phyloP scores from a whole-genome alignment of 2,329 filamentous ascomycete species.

The Hirsutella rhossiliensis region DNA sequence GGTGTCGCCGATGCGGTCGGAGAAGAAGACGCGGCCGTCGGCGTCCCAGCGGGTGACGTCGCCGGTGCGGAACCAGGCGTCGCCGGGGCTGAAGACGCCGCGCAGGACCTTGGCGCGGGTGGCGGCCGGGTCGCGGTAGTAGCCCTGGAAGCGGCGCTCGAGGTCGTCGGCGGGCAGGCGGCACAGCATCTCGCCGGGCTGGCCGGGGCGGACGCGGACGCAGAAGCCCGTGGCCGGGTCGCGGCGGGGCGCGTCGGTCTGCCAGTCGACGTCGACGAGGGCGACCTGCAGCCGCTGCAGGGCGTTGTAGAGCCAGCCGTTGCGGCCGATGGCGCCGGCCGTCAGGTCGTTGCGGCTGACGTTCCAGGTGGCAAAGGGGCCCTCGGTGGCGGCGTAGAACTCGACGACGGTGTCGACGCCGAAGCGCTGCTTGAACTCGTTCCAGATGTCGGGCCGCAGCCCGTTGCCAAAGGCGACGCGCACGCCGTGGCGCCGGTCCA shows the following conservation, averaged over 20 bases:
- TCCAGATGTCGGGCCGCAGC: constrained; percentile 76
- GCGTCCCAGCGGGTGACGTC: constrained; percentile 62
- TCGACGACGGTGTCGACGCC: constrained; percentile 62
- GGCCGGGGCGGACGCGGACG: constrained; percentile 40
- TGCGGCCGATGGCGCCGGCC: constrained; percentile 67
- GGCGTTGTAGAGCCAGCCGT: constrained; percentile 47
- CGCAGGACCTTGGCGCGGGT: constrained; percentile 63
- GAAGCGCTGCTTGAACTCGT: constrained; percentile 70
- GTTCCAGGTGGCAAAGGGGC: constrained; percentile 59
- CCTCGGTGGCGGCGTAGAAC: constrained; percentile 74
- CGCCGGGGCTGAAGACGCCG: constrained; percentile 60
- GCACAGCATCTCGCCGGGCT: constrained; percentile 67
- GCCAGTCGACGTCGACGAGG: constrained; percentile 60
- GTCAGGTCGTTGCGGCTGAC: constrained; percentile 58
- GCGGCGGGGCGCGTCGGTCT: constrained; percentile 55
- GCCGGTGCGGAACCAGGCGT: constrained; percentile 76
- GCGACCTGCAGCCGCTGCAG: constrained; percentile 38
- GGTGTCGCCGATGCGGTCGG: constrained; percentile 68
- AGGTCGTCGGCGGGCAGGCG: constrained; percentile 55
- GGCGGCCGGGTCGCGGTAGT: constrained; percentile 62
- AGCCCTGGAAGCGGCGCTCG: constrained; percentile 61
- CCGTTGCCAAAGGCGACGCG: constrained; percentile 74
- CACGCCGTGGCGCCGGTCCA: constrained; percentile 61
- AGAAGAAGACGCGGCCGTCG: constrained; percentile 67
- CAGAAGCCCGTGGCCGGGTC: constrained; percentile 61